phyloP scores from a whole-genome alignment of 805 yeast species.

The Sugiyamaella marilandica region DNA sequence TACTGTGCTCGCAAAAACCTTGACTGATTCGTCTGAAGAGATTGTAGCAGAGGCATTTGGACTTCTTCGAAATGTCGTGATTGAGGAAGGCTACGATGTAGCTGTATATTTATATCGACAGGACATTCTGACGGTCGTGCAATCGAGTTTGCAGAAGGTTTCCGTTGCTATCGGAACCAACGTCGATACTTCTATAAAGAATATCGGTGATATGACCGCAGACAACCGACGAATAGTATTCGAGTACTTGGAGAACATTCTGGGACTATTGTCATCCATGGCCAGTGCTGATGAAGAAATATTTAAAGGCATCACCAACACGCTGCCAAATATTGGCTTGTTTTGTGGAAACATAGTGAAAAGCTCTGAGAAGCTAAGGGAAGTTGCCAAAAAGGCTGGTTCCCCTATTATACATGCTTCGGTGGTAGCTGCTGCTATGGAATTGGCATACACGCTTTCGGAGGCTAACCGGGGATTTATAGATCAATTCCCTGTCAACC shows the following conservation, averaged over 20 bases:
- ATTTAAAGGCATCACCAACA: constrained; percentile 35
- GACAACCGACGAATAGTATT: constrained; percentile 47
- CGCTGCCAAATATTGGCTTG: constrained; percentile 21
- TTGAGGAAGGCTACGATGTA: constrained; percentile 86
- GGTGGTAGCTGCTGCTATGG: constrained; percentile 25
- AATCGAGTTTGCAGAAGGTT: constrained; percentile 37
- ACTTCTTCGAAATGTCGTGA: constrained; percentile 67
- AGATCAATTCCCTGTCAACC: constrained; percentile 9
- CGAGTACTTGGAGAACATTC: constrained; percentile 67
- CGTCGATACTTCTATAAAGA: neutral
- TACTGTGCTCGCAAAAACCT: constrained; percentile 54
- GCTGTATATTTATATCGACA: constrained; percentile 72
- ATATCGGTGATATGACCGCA: constrained; percentile 14
- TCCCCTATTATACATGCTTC: neutral
- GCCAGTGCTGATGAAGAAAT: constrained; percentile 62
- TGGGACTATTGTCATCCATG: constrained; percentile 60
- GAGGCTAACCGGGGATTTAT: constrained; percentile 25
- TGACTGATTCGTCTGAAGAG: constrained; percentile 67
- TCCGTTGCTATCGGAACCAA: constrained; percentile 6
- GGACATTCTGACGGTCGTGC: constrained; percentile 64
- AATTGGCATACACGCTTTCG: constrained; percentile 29
- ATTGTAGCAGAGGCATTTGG: constrained; percentile 79
- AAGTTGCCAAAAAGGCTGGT: neutral
- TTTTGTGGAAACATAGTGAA: neutral
- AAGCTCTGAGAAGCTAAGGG: neutral